These are phyloP conservation scores for Exophiala sp. DNA, from an alignment of 2,329 filamentous ascomycete genomes.

Conservation along the genomic window DNA sequence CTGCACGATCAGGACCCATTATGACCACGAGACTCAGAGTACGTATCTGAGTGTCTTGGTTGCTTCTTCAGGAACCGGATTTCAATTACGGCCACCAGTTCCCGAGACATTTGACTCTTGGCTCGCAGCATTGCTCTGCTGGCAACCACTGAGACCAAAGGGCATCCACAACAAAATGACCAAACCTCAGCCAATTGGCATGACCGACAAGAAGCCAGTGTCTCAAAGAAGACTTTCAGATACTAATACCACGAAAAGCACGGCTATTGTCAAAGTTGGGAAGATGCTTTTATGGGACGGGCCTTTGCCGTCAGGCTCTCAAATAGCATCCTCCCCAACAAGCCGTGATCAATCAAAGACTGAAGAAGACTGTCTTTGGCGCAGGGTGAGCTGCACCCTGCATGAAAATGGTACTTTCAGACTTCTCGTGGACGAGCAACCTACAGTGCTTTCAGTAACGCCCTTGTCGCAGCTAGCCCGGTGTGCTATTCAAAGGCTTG, in stretches of 20 bases:
- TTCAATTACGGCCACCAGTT: slow-evolving; percentile 48
- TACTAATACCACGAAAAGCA: slow-evolving; percentile 59
- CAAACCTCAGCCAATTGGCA: slow-evolving; percentile 46
- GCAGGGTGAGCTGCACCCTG: slow-evolving; percentile 83
- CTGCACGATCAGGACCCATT: slow-evolving; percentile 48
- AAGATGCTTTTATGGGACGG: slow-evolving; percentile 91
- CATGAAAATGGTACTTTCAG: slow-evolving; percentile 95
- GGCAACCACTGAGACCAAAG: slow-evolving; percentile 50
- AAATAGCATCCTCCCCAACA: slow-evolving; percentile 12
- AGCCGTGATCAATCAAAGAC: slow-evolving; percentile 48
- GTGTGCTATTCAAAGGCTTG: slow-evolving; percentile 84
- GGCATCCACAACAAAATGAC: slow-evolving; percentile 50
- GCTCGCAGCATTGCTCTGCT: slow-evolving; percentile 51
- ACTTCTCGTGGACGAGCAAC: slow-evolving; percentile 80
- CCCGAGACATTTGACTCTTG: slow-evolving; percentile 52
- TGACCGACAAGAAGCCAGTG: slow-evolving; percentile 40
- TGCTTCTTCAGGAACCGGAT: slow-evolving; percentile 45
- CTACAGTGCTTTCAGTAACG: slow-evolving; percentile 73
- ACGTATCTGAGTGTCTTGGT: slow-evolving; percentile 49
- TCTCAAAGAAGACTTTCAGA: slow-evolving; percentile 47
- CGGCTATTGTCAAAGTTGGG: slow-evolving; percentile 90
- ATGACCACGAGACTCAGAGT: slow-evolving; percentile 44
- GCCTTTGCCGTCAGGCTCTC: slow-evolving; percentile 33
- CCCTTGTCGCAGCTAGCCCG: slow-evolving; percentile 85
- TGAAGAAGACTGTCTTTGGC: slow-evolving; percentile 58